A percentile compares a stretch with the other conserved stretches of the same genome.
phyloP scores from a whole-genome alignment of 2,329 filamentous ascomycete species.

The Incumbomyces lentus region DNA sequence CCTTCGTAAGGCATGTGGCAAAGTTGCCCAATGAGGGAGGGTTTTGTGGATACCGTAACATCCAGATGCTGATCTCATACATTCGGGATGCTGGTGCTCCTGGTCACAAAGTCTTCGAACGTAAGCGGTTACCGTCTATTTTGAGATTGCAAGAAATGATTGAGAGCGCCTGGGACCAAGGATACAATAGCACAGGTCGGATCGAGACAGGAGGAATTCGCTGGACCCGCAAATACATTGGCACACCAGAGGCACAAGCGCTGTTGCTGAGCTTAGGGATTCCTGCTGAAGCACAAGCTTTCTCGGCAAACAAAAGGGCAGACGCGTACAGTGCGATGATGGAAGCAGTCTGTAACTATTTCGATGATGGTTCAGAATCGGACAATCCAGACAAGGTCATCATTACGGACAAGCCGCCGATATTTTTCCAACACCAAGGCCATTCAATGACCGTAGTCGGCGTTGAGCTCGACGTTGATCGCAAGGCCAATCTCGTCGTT shows the following conservation, averaged over 20 bases:
- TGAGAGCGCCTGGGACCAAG: constrained; percentile 77
- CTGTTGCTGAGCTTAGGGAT: constrained; percentile 63
- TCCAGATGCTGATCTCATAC: constrained; percentile 81
- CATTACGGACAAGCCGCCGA: constrained; percentile 62
- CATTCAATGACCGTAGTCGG: constrained; percentile 89
- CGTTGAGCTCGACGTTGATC: constrained; percentile 58
- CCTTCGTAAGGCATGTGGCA: constrained; percentile 65
- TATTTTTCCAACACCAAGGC: constrained; percentile 81
- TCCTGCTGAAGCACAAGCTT: constrained; percentile 54
- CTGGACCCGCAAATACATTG: constrained; percentile 90
- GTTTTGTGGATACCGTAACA: constrained; percentile 92
- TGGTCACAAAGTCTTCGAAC: constrained; percentile 50
- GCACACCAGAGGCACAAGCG: constrained; percentile 81
- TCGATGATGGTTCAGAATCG: constrained; percentile 40
- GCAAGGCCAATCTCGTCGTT: constrained; percentile 59
- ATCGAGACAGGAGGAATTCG: constrained; percentile 76
- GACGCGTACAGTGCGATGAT: constrained; percentile 46
- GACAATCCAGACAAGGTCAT: constrained; percentile 52
- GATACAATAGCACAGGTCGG: constrained; percentile 64
- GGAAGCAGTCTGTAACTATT: constrained; percentile 67
- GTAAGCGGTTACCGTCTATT: constrained; percentile 58
- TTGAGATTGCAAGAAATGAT: constrained; percentile 77
- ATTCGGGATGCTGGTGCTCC: constrained; percentile 50
- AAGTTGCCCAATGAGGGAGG: constrained; percentile 75
- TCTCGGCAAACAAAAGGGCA: constrained; percentile 38